Conservation (phyloP, 495 filamentous ascomycete genomes). For the Penicillium coffeae region DNA sequence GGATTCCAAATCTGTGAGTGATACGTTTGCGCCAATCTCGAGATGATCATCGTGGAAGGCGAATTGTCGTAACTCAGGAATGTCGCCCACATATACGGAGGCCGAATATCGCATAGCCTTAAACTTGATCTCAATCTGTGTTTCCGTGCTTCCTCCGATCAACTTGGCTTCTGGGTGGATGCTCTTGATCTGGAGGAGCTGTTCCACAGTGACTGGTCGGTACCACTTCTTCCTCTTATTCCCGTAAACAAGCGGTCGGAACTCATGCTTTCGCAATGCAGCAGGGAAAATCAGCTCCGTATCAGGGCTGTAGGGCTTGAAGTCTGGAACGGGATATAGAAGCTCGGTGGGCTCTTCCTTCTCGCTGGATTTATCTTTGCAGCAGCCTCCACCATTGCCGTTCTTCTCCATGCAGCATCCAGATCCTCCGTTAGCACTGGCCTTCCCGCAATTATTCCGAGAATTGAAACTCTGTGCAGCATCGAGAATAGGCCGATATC, state of each 20-base stretch:
- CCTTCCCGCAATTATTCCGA: slow-evolving; percentile 37
- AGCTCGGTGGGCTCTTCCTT: slow-evolving; percentile 18
- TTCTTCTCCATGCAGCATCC: slow-evolving; percentile 55
- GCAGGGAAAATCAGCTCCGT: slow-evolving; percentile 96
- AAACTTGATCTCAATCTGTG: slow-evolving; percentile 98
- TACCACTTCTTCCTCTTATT: slow-evolving; percentile 96
- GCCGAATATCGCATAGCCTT: slow-evolving; percentile 87
- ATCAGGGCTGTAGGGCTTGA: slow-evolving; percentile 89
- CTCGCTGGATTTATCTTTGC: slow-evolving; percentile 23
- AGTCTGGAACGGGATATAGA: slow-evolving; percentile 48
- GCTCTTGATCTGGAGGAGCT: slow-evolving; percentile 86
- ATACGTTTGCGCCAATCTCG: slow-evolving; percentile 88
- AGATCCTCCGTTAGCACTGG: slow-evolving; percentile 42
- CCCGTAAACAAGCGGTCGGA: slow-evolving; percentile 79
- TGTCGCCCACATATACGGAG: slow-evolving; percentile 92
- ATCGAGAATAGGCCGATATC: slow-evolving; percentile 90
- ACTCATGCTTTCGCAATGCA: slow-evolving; percentile 72
- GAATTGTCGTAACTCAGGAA: slow-evolving; percentile 79
- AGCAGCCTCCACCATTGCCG: slow-evolving; percentile 35
- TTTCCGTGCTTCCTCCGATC: slow-evolving; percentile 94
- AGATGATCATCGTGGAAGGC: slow-evolving; percentile 73
- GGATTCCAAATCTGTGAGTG: slow-evolving; percentile 67
- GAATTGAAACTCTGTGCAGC: slow-evolving; percentile 65
- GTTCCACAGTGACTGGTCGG: slow-evolving; percentile 78
- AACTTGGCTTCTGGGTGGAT: slow-evolving; percentile 84